A percentile compares a stretch with the other conserved stretches of the same genome.
phyloP scores from a whole-genome alignment of 257 asterid genomes.

The Lavandula angustifolia region DNA sequence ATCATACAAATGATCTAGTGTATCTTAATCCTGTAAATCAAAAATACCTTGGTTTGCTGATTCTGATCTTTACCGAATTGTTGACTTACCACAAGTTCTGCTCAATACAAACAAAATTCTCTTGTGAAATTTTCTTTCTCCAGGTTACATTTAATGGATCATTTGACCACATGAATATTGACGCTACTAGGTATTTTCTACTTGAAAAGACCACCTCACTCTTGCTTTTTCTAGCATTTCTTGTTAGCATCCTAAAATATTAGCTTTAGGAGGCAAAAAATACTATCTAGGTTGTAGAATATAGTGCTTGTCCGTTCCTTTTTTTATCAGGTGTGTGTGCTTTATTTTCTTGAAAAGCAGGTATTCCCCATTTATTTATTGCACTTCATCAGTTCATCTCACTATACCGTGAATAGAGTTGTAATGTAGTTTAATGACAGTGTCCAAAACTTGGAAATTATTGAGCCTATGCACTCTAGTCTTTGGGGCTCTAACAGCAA shows the following conservation, averaged over 20 bases:
- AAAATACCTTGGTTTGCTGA: slow-evolving; percentile 23
- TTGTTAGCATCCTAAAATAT: slow-evolving; percentile 21
- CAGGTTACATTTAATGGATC: slow-evolving; percentile 98
- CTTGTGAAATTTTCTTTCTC: slow-evolving; percentile 10
- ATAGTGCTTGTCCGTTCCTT: slow-evolving; percentile 1
- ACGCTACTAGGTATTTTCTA: slow-evolving; percentile 78
- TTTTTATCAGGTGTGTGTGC: neutral
- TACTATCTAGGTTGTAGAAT: slow-evolving; percentile 12
- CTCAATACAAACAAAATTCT: slow-evolving; percentile 24
- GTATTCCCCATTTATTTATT: slow-evolving; percentile 23
- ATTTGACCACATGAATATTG: slow-evolving; percentile 97
- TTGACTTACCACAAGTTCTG: slow-evolving; percentile 15
- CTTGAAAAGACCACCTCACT: slow-evolving; percentile 20
- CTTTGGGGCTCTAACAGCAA: slow-evolving; percentile 75
- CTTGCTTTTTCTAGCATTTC: slow-evolving; percentile 8
- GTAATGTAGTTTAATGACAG: slow-evolving; percentile 50
- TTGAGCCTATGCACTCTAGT: slow-evolving; percentile 81
- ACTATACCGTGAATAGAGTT: slow-evolving; percentile 21
- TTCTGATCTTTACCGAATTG: slow-evolving; percentile 13
- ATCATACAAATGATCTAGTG: slow-evolving; percentile 14
- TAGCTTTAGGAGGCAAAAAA: slow-evolving; percentile 19
- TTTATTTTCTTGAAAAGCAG: slow-evolving; percentile 12
- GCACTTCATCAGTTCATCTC: slow-evolving; percentile 13
- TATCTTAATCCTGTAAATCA: slow-evolving; percentile 14
- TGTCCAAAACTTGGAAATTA: slow-evolving; percentile 92